Evolutionary conservation across 352 stramenopile genomes (phyloP).

Genomic region (Pythium dissimile): DNA sequence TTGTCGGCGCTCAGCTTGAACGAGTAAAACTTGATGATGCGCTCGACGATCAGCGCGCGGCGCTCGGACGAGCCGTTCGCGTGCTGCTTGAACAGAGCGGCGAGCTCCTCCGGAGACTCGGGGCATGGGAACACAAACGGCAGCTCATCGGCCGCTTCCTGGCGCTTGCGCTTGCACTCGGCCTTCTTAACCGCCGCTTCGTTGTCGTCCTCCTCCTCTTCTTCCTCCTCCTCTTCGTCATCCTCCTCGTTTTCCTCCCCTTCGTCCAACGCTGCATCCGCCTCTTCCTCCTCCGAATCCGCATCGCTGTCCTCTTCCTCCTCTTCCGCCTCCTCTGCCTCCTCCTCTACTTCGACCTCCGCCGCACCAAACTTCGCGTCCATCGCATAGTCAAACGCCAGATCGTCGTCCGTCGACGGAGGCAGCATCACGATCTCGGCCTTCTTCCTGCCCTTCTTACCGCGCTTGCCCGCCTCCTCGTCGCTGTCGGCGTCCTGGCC

Average conservation of each 20-base stretch:
- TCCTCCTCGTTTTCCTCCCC: constrained; percentile 39
- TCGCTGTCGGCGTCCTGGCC: constrained; percentile 83
- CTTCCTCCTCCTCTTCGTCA: constrained; percentile 56
- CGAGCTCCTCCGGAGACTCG: constrained; percentile 88
- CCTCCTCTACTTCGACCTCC: constrained; percentile 43
- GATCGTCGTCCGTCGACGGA: constrained; percentile 84
- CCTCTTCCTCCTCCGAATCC: constrained; percentile 30
- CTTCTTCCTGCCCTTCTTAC: constrained; percentile 42
- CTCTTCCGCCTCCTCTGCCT: constrained; percentile 29
- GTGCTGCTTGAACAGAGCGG: constrained; percentile 87
- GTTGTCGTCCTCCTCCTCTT: constrained; percentile 50
- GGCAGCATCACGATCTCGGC: constrained; percentile 70
- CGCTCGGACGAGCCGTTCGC: constrained; percentile 67
- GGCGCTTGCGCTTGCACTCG: constrained; percentile 40
- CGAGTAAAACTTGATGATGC: constrained; percentile 93
- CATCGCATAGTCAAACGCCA: constrained; percentile 84
- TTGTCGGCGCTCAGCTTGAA: constrained; percentile 93
- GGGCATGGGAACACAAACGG: constrained; percentile 95
- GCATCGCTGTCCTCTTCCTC: constrained; percentile 42
- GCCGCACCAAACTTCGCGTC: constrained; percentile 48
- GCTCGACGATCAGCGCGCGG: constrained; percentile 88
- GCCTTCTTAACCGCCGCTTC: constrained; percentile 49
- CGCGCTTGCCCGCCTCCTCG: constrained; percentile 42
- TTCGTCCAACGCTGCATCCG: constrained; percentile 45
- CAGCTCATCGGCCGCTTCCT: constrained; percentile 72